Conservation (phyloP, 768 basidiomycete species). For the Sistotremastrum niveocremeum region DNA sequence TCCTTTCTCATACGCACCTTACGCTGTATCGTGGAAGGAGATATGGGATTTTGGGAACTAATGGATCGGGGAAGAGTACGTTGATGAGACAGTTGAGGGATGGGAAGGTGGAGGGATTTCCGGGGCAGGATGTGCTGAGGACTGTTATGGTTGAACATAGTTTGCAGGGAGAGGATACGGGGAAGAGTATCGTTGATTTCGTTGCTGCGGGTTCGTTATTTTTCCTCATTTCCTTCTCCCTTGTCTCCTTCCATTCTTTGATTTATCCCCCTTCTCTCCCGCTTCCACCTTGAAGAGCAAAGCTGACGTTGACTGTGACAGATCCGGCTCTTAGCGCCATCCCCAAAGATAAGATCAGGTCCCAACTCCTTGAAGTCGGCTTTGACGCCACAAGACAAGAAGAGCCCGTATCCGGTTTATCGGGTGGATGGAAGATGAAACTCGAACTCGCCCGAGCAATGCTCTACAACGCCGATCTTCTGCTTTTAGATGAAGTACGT, state of each 20-base stretch:
- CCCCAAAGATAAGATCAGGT: slow-evolving; percentile 57
- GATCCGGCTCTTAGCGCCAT: slow-evolving; percentile 56
- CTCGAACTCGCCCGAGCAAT: slow-evolving; percentile 91
- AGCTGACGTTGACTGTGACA: slow-evolving; percentile 14
- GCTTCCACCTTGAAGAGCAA: neutral
- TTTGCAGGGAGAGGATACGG: slow-evolving; percentile 84
- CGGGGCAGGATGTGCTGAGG: slow-evolving; percentile 70
- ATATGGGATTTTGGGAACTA: slow-evolving; percentile 93
- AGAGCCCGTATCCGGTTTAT: slow-evolving; percentile 78
- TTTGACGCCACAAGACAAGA: slow-evolving; percentile 79
- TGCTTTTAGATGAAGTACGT: slow-evolving; percentile 71
- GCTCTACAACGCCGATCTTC: slow-evolving; percentile 84
- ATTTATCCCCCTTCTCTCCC: neutral
- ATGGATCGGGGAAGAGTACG: slow-evolving; percentile 93
- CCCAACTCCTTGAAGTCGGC: slow-evolving; percentile 76
- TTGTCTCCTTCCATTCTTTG: neutral
- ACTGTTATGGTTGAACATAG: slow-evolving; percentile 98
- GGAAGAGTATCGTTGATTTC: slow-evolving; percentile 75
- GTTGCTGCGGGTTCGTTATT: slow-evolving; percentile 58
- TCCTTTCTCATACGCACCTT: slow-evolving; percentile 87
- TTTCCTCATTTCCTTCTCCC: slow-evolving; percentile 1
- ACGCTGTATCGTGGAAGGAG: slow-evolving; percentile 81
- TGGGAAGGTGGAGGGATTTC: slow-evolving; percentile 94
- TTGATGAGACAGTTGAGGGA: slow-evolving; percentile 92
- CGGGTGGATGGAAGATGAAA: slow-evolving; percentile 99